These are phyloP conservation scores for Solanum virginianum DNA, from an alignment of 257 asterid species.

Conservation along the genomic window DNA sequence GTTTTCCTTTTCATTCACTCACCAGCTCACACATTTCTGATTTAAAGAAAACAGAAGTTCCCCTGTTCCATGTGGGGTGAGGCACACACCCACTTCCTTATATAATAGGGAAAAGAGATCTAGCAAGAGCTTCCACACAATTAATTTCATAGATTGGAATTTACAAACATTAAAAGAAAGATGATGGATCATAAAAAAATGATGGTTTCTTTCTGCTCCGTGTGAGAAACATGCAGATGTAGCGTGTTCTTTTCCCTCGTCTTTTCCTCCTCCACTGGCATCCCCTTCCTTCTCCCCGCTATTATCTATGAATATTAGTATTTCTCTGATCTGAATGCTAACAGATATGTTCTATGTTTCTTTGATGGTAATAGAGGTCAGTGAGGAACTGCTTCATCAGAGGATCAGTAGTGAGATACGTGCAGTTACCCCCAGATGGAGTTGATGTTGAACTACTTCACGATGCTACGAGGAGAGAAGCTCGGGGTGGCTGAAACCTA, in stretches of 20 bases:
- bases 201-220: neutral
- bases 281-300: neutral
- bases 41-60: neutral
- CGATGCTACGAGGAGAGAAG: slow-evolving; percentile 97
- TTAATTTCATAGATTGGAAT: neutral
- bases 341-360: neutral
- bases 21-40: neutral
- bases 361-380: slow-evolving; percentile 41
- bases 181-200: neutral
- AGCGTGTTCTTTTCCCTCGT: neutral
- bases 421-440: slow-evolving; percentile 96
- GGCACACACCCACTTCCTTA: neutral
- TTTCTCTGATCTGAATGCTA: neutral
- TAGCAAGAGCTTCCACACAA: neutral
- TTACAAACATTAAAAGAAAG: neutral
- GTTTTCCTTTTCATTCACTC: neutral
- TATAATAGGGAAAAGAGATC: neutral
- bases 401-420: slow-evolving; percentile 94
- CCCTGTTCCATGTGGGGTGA: neutral
- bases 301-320: neutral
- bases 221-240: neutral
- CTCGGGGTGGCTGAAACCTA: slow-evolving; percentile 56
- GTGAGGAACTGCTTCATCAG: slow-evolving; percentile 97
- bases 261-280: neutral
- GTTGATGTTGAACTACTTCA: slow-evolving; percentile 90